These are phyloP conservation scores for Daldinia decipiens DNA, from an alignment of 495 filamentous ascomycete species.

Conservation along the genomic window DNA sequence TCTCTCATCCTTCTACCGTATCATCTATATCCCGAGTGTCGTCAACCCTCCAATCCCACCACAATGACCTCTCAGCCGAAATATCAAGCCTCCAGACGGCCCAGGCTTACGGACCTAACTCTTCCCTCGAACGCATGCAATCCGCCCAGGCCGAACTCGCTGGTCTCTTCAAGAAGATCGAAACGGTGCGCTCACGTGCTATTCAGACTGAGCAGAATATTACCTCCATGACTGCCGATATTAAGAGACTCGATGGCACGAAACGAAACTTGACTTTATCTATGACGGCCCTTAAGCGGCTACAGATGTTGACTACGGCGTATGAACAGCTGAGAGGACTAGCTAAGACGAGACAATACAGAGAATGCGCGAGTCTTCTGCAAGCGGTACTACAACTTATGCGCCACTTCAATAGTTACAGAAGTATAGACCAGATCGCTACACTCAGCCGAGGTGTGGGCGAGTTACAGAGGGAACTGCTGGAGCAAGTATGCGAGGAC, in stretches of 20 bases:
- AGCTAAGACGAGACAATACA: constrained; percentile 87
- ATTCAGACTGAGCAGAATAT: constrained; percentile 94
- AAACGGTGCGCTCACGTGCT: constrained; percentile 89
- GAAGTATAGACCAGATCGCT: constrained; percentile 97
- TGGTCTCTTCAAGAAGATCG: constrained; percentile 93
- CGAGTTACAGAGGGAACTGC: constrained; percentile 90
- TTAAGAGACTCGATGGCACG: constrained; percentile 95
- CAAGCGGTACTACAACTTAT: constrained; percentile 98
- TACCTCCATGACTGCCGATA: constrained; percentile 98
- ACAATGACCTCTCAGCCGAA: constrained; percentile 84
- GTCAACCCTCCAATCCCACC: constrained; percentile 74
- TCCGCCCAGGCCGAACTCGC: constrained; percentile 88
- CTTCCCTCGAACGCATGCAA: constrained; percentile 89
- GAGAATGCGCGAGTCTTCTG: constrained; percentile 93
- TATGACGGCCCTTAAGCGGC: constrained; percentile 96
- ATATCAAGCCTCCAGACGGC: constrained; percentile 80
- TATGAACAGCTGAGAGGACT: constrained; percentile 93
- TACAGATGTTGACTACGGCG: constrained; percentile 98
- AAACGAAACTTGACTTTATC: constrained; percentile 96
- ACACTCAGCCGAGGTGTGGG: constrained; percentile 92
- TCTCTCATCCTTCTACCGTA: constrained; percentile 90
- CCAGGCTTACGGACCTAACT: constrained; percentile 86
- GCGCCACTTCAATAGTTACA: constrained; percentile 98
- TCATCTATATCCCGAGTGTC: constrained; percentile 78
- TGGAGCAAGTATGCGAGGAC: constrained; percentile 98